phyloP scores from a whole-genome alignment of 2,329 filamentous ascomycete genomes.

The Venturia effusa region DNA sequence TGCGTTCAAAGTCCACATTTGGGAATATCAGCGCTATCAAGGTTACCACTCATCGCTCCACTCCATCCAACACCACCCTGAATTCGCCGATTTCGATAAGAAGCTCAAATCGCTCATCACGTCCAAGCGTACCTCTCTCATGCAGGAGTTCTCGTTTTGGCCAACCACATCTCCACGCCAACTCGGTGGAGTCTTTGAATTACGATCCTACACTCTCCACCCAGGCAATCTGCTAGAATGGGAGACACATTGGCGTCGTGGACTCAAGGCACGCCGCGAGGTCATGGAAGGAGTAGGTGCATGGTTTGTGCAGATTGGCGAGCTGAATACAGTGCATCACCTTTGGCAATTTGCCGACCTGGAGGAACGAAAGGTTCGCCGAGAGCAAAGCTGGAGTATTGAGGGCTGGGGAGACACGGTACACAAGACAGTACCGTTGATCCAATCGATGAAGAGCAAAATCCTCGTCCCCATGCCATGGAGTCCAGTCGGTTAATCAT shows the following conservation, averaged over 20 bases:
- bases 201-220: slow-evolving; percentile 92
- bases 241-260: slow-evolving; percentile 96
- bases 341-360: slow-evolving; percentile 97
- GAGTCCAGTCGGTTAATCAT: slow-evolving; percentile 73
- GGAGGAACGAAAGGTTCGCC: slow-evolving; percentile 78
- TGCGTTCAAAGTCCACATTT: slow-evolving; percentile 74
- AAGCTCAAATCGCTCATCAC: slow-evolving; percentile 80
- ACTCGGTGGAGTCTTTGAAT: slow-evolving; percentile 86
- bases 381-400: slow-evolving; percentile 91
- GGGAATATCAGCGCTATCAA: slow-evolving; percentile 96
- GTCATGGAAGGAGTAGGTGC: slow-evolving; percentile 98
- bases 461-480: slow-evolving; percentile 92
- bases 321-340: slow-evolving; percentile 95
- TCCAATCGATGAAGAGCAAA: slow-evolving; percentile 90
- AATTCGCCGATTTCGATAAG: slow-evolving; percentile 71
- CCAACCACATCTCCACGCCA: slow-evolving; percentile 83
- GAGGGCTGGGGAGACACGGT: slow-evolving; percentile 96
- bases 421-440: slow-evolving; percentile 95
- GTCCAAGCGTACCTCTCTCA: slow-evolving; percentile 77
- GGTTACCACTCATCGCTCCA: slow-evolving; percentile 91
- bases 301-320: slow-evolving; percentile 98
- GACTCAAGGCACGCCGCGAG: slow-evolving; percentile 79
- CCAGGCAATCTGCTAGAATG: slow-evolving; percentile 94
- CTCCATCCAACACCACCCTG: slow-evolving; percentile 70
- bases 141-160: slow-evolving; percentile 99